Conservation (phyloP, 179 eudicot species). For the Spinacia oleracea region DNA sequence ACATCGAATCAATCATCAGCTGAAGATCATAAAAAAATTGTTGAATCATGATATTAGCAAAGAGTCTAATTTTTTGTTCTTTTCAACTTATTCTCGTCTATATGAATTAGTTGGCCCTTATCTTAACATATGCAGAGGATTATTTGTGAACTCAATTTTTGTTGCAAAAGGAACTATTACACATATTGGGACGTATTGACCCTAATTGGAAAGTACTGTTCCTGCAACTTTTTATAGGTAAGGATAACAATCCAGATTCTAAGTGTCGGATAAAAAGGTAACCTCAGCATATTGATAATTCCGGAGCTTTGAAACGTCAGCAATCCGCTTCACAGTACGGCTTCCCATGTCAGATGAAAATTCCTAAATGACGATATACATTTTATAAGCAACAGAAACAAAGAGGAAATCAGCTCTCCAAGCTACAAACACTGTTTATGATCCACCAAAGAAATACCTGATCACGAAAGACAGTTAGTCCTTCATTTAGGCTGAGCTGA, state of each 20-base stretch:
- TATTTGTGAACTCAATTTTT: constrained; percentile 1
- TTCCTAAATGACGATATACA: constrained; percentile 50
- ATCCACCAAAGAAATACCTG: constrained; percentile 51
- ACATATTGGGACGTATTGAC: background rate
- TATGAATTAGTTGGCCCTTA: background rate
- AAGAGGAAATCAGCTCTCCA: background rate
- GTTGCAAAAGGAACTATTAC: background rate
- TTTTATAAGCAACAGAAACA: background rate
- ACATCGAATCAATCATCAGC: background rate
- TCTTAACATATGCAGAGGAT: too few relatives aligned
- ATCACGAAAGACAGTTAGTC: constrained; percentile 98
- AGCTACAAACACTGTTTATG: background rate
- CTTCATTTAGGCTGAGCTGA: constrained; percentile 98
- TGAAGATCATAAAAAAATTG: too few relatives aligned
- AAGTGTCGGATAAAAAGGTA: too few relatives aligned
- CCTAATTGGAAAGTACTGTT: constrained; percentile 1
- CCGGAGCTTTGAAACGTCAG: constrained; percentile 91
- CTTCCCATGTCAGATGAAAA: constrained; percentile 99
- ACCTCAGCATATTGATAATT: constrained; percentile 91
- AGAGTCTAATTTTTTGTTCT: constrained; percentile 3
- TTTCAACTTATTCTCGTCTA: constrained; percentile 2
- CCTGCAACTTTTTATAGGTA: constrained; percentile 2
- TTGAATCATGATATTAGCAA: background rate
- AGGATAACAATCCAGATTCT: background rate
- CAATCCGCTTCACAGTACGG: constrained; percentile 87